Evolutionary conservation across 2,329 filamentous ascomycete species (phyloP), one percentile per base, ranked within the genome.

Genomic region (Bretziella fagacearum): DNA sequence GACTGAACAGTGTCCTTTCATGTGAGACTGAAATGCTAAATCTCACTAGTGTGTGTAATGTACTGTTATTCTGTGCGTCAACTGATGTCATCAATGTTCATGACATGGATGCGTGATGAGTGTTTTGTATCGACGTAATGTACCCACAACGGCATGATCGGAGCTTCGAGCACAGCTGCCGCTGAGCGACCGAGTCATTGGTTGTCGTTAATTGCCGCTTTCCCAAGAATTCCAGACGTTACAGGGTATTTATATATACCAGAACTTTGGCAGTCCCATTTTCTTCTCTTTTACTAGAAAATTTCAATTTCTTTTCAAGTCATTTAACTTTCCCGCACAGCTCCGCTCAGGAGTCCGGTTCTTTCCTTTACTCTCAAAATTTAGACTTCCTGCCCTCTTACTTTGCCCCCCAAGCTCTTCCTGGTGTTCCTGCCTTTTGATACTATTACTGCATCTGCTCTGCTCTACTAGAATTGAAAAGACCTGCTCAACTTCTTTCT

Each of bases 21-120:
- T 43, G 40, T 43, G 40, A 43, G 40, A 43, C 15, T 43, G 26
- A 43, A 43, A 18, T 33, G 18, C n/a, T 10, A 5, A 39, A 39
- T 39, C 35, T 39, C 20, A 39, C n/a, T 39, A 23, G 8, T 39
- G 35, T 39, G 35, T 39, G 35, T 39, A 39, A 39, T 39, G 18
- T 11, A 20, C n/a, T n/a, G 23, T 39, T 8, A 22, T 23, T 20
- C 18, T 39, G 35, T 22, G 23, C 35, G 18, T 39, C 18, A 39
- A 39, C 35, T 39, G 35, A 39, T 39, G 18, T 39, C 35, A 39
- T 39, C 18, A 13, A 4, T 22, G 11, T 17, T n/a, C 35, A 20
- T 39, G 18, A 39, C 35, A 22, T 22, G 35, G 4, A 20, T 35
- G 32, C 3, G 15, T 36, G 3, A 36, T 36, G 33, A 36, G 33